Conservation (phyloP, 192 early-diverging fungal species). For the Entomortierella chlamydospora region DNA sequence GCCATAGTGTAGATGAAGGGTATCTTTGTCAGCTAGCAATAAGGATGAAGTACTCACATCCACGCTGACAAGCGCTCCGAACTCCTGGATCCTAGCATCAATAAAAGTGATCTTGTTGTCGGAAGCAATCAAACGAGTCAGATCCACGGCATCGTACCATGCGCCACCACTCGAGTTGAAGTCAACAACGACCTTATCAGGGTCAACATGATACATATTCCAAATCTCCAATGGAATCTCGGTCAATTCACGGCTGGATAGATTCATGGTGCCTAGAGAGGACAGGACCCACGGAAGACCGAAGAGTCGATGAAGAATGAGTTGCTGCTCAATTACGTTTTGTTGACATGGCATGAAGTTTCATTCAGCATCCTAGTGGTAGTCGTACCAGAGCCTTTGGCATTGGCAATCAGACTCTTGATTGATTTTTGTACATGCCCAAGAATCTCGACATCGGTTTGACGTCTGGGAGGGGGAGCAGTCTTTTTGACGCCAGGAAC, state of each 20-base stretch:
- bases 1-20: too few species aligned
- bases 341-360: background rate
- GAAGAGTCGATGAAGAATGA: background rate
- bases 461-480: conserved; percentile 16
- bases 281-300: background rate
- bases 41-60: conserved; percentile 58
- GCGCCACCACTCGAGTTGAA: conserved; percentile 54
- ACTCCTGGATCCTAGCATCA: conserved; percentile 63
- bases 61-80: conserved; percentile 55
- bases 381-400: conserved; percentile 41
- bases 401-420: conserved; percentile 52
- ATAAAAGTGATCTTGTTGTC: conserved; percentile 62
- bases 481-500: conserved; percentile 36
- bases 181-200: conserved; percentile 60
- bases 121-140: conserved; percentile 62
- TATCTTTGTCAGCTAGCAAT: too few species aligned
- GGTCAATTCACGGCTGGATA: conserved; percentile 60
- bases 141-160: conserved; percentile 66
- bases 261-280: conserved; percentile 59
- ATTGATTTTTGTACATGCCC: conserved; percentile 54
- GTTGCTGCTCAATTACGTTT: background rate
- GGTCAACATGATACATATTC: conserved; percentile 70
- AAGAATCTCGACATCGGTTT: conserved; percentile 48
- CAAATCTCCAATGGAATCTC: conserved; percentile 63
- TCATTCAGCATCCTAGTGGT: background rate